Base-by-base conservation (phyloP, 768 basidiomycete species). In the Strobilomyces dryophilus region DNA sequence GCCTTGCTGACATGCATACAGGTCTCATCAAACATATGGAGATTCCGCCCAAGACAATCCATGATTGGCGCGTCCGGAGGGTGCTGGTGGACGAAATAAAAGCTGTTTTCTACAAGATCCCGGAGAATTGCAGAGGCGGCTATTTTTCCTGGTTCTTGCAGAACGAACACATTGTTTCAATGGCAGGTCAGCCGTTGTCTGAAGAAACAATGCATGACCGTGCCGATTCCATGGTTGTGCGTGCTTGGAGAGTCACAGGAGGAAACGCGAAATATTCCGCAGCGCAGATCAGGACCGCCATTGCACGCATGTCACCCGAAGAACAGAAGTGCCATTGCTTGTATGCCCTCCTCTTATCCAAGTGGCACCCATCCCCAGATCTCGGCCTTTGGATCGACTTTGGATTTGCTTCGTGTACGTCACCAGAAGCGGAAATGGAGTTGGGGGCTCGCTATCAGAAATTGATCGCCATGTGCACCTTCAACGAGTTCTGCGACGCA, bases 61-160 rank as follows among this genome's bases (percentile, higher is more conserved):
- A 49, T 26, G 14, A 32, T 14, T 50, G 49, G 49, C 49, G 40
- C 5, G 45, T 52, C 26, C 31, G 45, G 15, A 45, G 45, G 4
- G 45, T 29, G 29, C 29, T 29, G 29, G 29, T 29, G 29, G 9
- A 29, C 29, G 29, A 29, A 29, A 29, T 29, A 15, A 49, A 49
- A 10, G 17, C 39, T n/a, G n/a, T 27, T 32, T 49, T 20, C 39
- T 34, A 21, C n/a, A 20, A 49, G 39, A 2, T 31, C 15, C 39
- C 48, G 14, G 39, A 49, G 31, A 3, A 12, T 7, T 1, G 12
- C 10, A 49, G 48, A 24, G 49, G 51, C 11, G 37, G 12, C 7
- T 52, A 47, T 27, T 52, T 52, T 47, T 18, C 32, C 9, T 47
- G 45, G 52, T 47, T 53, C 45, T 29, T 53, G 39, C 8, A 35